Evolutionary conservation across 371 early-diverging fungal genomes (phyloP), one percentile per base, ranked within the genome.

Genomic region (Apophysomyces sp.): DNA sequence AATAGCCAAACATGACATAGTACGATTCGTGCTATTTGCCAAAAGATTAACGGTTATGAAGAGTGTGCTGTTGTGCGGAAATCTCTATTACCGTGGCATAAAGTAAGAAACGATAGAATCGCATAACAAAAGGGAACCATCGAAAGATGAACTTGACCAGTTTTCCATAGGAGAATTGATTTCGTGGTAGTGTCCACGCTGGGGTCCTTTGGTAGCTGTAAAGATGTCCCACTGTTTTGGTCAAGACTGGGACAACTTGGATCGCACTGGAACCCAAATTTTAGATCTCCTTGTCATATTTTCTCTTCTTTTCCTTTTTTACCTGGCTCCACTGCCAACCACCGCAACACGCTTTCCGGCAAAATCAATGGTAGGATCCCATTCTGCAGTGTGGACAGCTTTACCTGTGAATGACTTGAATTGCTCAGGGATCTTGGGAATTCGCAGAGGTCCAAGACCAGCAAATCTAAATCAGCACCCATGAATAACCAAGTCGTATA

Each of bases 171-270:
- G 26, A 12, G 28, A 32, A 60, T 27, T 65, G 66, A 6, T 30
- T 21, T 12, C 54, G 60, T 3, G 56, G 36, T 1, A 49, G 49
- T 4, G 56, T 24, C 71, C 80, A 84, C 12, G 75, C 72, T 9
- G 88, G 81, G 0, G 86, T 80, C n/a, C 86, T 76, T 52, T 85
- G 85, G 59, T 80, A 88, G 34, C 72, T 77, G 55, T 73, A 71
- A 15, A 87, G 59, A 13, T 66, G 68, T 18, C 65, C 67, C 21
- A 72, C 82, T 28, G 74, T 68, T 51, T 73, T 70, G 15, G 66
- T 74, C 9, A 87, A 63, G 26, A 74, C 63, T n/a, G 84, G 83
- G 2, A 85, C 70, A 28, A 78, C 67, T 57, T 87, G 88, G 8
- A 81, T 77, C 2, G 76, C 87, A 59, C 66, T 69, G 52, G 3